Evolutionary conservation across 805 yeast genomes (phyloP).

Genomic region (Hanseniaspora clermontiae): DNA sequence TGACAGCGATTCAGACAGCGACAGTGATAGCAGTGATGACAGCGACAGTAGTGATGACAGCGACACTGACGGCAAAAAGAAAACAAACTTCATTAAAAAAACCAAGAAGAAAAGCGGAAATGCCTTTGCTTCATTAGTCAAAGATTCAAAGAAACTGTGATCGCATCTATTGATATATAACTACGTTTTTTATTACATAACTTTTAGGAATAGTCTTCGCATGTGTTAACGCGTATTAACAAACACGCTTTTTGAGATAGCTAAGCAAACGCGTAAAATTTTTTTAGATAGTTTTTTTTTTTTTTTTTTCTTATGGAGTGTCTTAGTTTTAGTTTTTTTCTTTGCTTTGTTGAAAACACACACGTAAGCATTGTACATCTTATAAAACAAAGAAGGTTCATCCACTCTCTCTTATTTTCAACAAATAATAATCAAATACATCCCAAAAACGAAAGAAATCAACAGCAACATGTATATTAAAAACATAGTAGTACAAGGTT

Average conservation of each 20-base stretch:
- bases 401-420: no score
- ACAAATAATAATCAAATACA: no score
- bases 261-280: background rate
- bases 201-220: no score
- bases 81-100: constrained; percentile 32
- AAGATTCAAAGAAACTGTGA: constrained; percentile 30
- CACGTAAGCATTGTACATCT: no score
- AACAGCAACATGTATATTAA: constrained; percentile 36
- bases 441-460: no score
- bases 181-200: no score
- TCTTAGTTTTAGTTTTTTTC: background rate
- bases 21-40: background rate
- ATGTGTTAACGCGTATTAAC: no score
- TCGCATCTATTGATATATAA: background rate
- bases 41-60: background rate
- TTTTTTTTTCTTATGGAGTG: background rate
- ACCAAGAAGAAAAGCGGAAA: constrained; percentile 29
- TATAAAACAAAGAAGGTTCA: no score
- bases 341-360: background rate
- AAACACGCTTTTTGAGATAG: no score
- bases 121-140: constrained; percentile 39
- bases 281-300: background rate
- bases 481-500: constrained; percentile 71
- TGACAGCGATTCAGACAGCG: constrained; percentile 15
- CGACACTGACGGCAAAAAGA: constrained; percentile 12